Conservation (phyloP, 768 basidiomycete species). For the Trametes cinnabarina region DNA sequence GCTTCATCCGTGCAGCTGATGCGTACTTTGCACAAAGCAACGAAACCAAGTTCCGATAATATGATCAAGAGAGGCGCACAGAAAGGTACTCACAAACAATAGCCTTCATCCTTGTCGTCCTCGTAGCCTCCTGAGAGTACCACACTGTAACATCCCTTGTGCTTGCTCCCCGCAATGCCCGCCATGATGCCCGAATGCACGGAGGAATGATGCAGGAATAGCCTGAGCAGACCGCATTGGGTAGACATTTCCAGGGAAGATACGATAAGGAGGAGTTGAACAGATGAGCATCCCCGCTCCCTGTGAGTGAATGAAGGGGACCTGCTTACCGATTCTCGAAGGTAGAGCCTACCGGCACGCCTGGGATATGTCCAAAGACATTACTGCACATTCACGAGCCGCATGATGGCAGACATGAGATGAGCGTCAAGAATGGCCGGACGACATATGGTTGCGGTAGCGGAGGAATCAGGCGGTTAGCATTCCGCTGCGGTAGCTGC, state of each 20-base stretch:
- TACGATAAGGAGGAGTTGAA: too few species aligned
- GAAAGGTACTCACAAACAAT: constrained; percentile 21
- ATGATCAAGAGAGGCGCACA: background rate
- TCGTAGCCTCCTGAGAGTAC: constrained; percentile 24
- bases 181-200: constrained; percentile 21
- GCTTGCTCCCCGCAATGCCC: constrained; percentile 19
- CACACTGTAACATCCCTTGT: constrained; percentile 20
- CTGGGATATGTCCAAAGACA: constrained; percentile 12
- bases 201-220: constrained; percentile 10
- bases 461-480: background rate
- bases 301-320: background rate
- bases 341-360: constrained; percentile 10
- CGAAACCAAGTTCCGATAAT: too few species aligned
- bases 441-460: background rate
- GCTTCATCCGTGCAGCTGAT: too few species aligned
- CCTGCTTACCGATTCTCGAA: constrained; percentile 14
- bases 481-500: background rate
- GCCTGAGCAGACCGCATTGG: background rate
- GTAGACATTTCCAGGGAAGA: too few species aligned
- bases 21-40: too few species aligned
- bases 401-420: background rate
- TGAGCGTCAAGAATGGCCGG: background rate
- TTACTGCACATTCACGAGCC: background rate
- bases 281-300: background rate
- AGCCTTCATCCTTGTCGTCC: constrained; percentile 23